phyloP scores from a whole-genome alignment of 306 rosid genomes.

The Quercus robur region DNA sequence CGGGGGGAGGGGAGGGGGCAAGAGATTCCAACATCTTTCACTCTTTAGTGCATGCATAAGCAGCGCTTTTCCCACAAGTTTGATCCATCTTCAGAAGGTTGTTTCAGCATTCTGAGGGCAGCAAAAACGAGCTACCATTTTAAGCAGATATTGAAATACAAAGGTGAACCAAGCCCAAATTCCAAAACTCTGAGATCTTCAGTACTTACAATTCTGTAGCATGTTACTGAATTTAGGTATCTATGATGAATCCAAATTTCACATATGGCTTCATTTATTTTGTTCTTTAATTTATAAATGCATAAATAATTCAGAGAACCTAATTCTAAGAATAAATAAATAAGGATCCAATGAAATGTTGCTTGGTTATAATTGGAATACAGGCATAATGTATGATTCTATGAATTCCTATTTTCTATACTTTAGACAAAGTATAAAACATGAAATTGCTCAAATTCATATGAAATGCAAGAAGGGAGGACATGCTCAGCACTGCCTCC shows the following conservation, averaged over 20 bases:
- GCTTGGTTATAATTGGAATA: neutral
- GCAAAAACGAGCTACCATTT: neutral
- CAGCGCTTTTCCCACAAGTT: neutral
- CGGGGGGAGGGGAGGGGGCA: constrained; percentile 11
- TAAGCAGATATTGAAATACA: neutral
- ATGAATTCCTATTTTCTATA: too few species aligned
- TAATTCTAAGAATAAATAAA: too few species aligned
- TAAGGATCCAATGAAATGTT: neutral
- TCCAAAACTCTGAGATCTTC: neutral
- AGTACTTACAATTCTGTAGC: neutral
- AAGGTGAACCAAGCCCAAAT: neutral
- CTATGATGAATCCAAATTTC: neutral
- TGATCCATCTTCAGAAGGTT: neutral
- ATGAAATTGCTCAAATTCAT: neutral
- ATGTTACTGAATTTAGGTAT: neutral
- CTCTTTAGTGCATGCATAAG: neutral
- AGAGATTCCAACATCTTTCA: constrained; percentile 7
- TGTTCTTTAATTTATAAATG: neutral
- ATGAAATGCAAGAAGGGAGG: neutral
- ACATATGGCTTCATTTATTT: neutral
- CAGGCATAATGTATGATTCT: too few species aligned
- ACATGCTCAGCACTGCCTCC: neutral
- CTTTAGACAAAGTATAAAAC: neutral
- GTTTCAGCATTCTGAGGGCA: neutral
- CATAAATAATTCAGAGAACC: neutral